phyloP scores from a whole-genome alignment of 2,329 filamentous ascomycete species.

The Knufia petricola region DNA sequence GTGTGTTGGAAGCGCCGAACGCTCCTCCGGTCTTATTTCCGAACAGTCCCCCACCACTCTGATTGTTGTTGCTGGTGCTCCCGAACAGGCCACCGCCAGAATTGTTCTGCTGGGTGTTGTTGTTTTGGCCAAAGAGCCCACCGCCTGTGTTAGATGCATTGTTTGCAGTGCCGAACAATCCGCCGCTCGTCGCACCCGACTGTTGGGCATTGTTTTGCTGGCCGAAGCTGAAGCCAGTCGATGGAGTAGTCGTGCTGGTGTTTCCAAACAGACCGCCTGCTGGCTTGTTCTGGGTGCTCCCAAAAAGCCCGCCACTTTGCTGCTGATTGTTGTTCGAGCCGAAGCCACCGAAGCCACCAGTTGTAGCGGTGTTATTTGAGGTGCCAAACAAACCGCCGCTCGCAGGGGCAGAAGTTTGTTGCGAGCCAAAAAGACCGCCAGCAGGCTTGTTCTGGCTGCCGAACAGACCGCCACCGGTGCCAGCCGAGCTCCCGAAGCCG shows the following conservation, averaged over 20 bases:
- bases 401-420: conserved; percentile 25
- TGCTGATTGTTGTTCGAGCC: conserved; percentile 15
- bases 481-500: conserved; percentile 24
- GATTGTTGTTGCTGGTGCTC: conserved; percentile 26
- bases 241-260: conserved; percentile 27
- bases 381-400: conserved; percentile 34
- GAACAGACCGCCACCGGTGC: conserved; percentile 38
- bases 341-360: conserved; percentile 32
- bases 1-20: conserved; percentile 29
- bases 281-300: conserved; percentile 32
- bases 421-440: conserved; percentile 19
- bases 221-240: conserved; percentile 30
- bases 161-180: conserved; percentile 31
- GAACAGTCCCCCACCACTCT: conserved; percentile 38
- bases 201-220: conserved; percentile 25
- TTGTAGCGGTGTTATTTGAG: conserved; percentile 30
- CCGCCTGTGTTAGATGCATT: conserved; percentile 12
- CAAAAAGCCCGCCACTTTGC: conserved; percentile 34
- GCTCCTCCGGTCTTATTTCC: conserved; percentile 3
- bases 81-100: conserved; percentile 36
- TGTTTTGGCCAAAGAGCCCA: background rate
- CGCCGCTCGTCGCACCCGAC: conserved; percentile 31
- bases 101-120: conserved; percentile 29
- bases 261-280: conserved; percentile 19
- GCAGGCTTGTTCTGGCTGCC: conserved; percentile 28